Base-by-base conservation (phyloP, 345 rosid species). In the Aegle marmelos region DNA sequence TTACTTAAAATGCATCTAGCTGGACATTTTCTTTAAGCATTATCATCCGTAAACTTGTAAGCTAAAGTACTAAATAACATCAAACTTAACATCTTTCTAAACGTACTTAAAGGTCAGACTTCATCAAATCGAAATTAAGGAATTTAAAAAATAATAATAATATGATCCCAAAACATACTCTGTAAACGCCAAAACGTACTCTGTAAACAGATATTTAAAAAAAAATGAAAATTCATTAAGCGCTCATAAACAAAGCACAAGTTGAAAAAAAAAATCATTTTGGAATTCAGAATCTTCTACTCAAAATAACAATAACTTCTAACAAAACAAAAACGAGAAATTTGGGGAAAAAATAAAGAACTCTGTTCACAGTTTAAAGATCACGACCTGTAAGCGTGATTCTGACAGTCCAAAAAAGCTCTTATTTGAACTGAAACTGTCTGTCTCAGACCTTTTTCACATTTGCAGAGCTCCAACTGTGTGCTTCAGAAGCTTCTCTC, bases 331-430 rank as follows among this genome's bases (percentile, higher is more conserved):
- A 6, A 36, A 50, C 36, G 28, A 31, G 39, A 25, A 24, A 76
- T 19, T 48, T 48, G 39, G 53, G 6, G 39, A 30, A 21, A 36
- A 19, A 70, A 33, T 27, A 13, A 45, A 71, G 57, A 31, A 48
- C 53, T 10, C 17, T 17, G 37, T 36, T 30, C 65, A 27, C 67
- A 71, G 70, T 7, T 25, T 34, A 48, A 79, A 82, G 86, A 83
- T 86, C 86, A 85, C 81, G 81, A 88, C 89, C 91, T 88, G 84
- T 45, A 78, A 73, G 65, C 77, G 69, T 62, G 67, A 71, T 75
- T 68, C 72, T 22, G 37, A 78, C 77, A 69, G 45, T 70, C 27
- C 58, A 1, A 28, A 73, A 67, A 59, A 75, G 65, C 76, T 71
- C 77, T 77, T 74, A 58, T 22, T 16, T 70, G 5, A 81, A 71